Evolutionary conservation across 305 asterid genomes (phyloP).

Genomic region (Lippia alba): DNA sequence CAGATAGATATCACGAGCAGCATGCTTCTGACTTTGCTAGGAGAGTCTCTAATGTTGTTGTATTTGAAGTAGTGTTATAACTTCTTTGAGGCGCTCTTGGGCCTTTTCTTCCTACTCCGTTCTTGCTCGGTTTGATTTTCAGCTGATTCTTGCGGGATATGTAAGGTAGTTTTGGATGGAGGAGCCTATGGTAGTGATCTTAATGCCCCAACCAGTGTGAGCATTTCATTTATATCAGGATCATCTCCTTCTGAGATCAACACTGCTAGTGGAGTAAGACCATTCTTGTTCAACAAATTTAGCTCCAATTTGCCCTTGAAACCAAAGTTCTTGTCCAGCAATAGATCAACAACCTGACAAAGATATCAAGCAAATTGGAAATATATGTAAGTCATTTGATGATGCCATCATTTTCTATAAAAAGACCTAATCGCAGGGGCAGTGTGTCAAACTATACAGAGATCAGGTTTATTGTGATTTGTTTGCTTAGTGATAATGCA

Average conservation of each 20-base stretch:
- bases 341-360: slow-evolving; percentile 46
- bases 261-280: slow-evolving; percentile 47
- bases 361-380: no score
- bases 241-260: slow-evolving; percentile 49
- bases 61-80: slow-evolving; percentile 57
- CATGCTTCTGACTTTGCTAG: slow-evolving; percentile 41
- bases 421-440: no score
- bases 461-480: no score
- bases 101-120: background rate
- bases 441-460: no score
- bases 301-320: slow-evolving; percentile 40
- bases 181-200: background rate
- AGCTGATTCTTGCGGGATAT: background rate
- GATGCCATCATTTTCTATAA: no score
- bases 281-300: slow-evolving; percentile 43
- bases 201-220: slow-evolving; percentile 40
- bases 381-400: no score
- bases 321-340: slow-evolving; percentile 41
- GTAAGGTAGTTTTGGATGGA: background rate
- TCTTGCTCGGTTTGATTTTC: slow-evolving; percentile 4
- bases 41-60: slow-evolving; percentile 46
- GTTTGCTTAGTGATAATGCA: no score
- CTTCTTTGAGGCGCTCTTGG: slow-evolving; percentile 33
- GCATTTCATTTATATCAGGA: slow-evolving; percentile 59
- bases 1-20: slow-evolving; percentile 46